Percentiles rank a stretch among this genome's conserved stretches.
These are phyloP conservation scores for Rhodamnia argentea DNA, from an alignment of 345 rosid genomes.

Conservation along the genomic window DNA sequence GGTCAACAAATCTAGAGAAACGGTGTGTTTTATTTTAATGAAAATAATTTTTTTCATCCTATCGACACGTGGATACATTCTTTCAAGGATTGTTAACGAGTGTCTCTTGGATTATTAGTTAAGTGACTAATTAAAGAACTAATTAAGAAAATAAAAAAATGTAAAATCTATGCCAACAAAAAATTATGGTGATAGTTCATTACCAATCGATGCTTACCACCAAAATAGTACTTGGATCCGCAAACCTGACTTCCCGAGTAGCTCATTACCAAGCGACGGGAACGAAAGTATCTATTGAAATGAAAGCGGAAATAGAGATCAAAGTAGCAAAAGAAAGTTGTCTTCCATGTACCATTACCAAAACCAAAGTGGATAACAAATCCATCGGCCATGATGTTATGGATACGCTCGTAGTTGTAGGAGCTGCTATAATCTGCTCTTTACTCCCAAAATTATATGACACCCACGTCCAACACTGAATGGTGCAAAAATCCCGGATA, in stretches of 20 bases:
- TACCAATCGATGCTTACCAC: background rate
- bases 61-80: background rate
- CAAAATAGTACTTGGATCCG: rapidly evolving
- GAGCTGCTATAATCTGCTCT: background rate
- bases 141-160: background rate
- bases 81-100: background rate
- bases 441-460: too few relatives aligned
- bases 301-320: background rate
- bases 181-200: background rate
- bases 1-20: background rate
- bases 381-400: background rate
- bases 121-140: background rate
- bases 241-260: rapidly evolving
- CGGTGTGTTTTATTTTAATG: background rate
- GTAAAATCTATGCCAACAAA: background rate
- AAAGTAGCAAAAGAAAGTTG: background rate
- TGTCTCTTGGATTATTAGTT: background rate
- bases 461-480: too few relatives aligned
- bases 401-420: background rate
- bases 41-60: background rate
- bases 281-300: rapidly evolving
- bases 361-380: too few relatives aligned
- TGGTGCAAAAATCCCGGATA: background rate
- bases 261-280: rapidly evolving
- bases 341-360: too few relatives aligned